Percentiles rank a stretch among this genome's conserved stretches.
phyloP scores from a whole-genome alignment of 371 early-diverging fungal species.

The Syncephalastrum racemosum region DNA sequence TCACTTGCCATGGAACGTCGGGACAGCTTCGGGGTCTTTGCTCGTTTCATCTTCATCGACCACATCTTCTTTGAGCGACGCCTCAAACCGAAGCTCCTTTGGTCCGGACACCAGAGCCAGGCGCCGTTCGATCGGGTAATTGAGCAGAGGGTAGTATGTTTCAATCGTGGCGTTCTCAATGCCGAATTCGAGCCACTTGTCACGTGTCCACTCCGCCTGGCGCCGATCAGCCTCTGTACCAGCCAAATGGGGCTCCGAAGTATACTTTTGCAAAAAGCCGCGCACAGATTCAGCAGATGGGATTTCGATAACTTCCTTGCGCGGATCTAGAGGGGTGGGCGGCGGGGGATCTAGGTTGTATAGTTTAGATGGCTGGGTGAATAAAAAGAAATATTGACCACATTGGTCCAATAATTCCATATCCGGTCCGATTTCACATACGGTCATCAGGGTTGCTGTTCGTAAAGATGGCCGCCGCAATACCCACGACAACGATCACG shows the following conservation, averaged over 20 bases:
- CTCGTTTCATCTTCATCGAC: conserved; percentile 59
- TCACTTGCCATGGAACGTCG: conserved; percentile 60
- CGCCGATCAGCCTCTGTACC: conserved; percentile 41
- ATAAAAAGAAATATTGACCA: no score
- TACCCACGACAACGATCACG: conserved; percentile 18
- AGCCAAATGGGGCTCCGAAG: conserved; percentile 54
- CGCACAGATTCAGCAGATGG: conserved; percentile 21
- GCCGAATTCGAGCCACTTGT: conserved; percentile 51
- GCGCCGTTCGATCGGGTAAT: conserved; percentile 53
- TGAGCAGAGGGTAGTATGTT: conserved; percentile 62
- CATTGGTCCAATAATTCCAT: no score
- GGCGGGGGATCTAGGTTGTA: no score
- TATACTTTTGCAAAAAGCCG: conserved; percentile 42
- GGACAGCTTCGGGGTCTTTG: conserved; percentile 50
- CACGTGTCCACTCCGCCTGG: conserved; percentile 59
- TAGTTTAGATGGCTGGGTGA: no score
- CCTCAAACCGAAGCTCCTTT: conserved; percentile 46
- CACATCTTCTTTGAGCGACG: conserved; percentile 52
- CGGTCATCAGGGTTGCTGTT: background rate
- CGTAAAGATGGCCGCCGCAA: conserved; percentile 4
- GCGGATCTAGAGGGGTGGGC: conserved; percentile 3
- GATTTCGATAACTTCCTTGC: conserved; percentile 7
- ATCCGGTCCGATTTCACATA: no score
- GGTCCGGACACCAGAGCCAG: conserved; percentile 55
- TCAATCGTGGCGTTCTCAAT: conserved; percentile 49